Evolutionary conservation across 202 grass and related monocot genomes (phyloP), one percentile per base, ranked within the genome.

Genomic region (Alloteropsis angusta): DNA sequence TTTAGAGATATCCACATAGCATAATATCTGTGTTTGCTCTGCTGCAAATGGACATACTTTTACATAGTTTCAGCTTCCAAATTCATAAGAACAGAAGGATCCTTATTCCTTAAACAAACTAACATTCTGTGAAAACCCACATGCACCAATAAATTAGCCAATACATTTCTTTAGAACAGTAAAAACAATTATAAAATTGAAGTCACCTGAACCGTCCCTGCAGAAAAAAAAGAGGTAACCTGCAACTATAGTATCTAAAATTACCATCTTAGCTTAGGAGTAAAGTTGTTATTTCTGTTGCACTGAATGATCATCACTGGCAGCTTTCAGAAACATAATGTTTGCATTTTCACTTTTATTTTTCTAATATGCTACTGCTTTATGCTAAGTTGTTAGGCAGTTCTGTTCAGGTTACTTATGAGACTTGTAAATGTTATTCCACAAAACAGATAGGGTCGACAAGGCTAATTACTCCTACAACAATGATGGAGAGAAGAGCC

Each of bases 401-500:
- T 73, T 21, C 63, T 80, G 50, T 59, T 50, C 21, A 50, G 36
- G 23, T 82, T 7, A 44, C 22, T 59, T 76, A 23, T 41, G 23
- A 77, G 39, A 22, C 23, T 71, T 71, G 30, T 42, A 69, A 46
- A 77, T 82, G 32, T 77, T 60, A 72, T 77, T 76, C 43, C 26
- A 73, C 46, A 18, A 60, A 80, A 52, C 87, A 90, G 88, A 90
- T 79, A 79, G 80, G 47, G 46, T 42, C n/a, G 83, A 90, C 55
- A 86, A 83, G 53, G 37, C 68, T 30, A 90, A 69, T 62, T 86
- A 86, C 81, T 61, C 83, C 19, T 86, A 83, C 79, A 79, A 39
- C 37, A 83, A 71, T 80, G 88, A 86, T 66, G 84, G 84, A 23
- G 88, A 90, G 56, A 90, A 90, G 80, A 80, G 80, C 62, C 32